Conservation (phyloP, 306 rosid genomes). For the Mucuna pruriens region DNA sequence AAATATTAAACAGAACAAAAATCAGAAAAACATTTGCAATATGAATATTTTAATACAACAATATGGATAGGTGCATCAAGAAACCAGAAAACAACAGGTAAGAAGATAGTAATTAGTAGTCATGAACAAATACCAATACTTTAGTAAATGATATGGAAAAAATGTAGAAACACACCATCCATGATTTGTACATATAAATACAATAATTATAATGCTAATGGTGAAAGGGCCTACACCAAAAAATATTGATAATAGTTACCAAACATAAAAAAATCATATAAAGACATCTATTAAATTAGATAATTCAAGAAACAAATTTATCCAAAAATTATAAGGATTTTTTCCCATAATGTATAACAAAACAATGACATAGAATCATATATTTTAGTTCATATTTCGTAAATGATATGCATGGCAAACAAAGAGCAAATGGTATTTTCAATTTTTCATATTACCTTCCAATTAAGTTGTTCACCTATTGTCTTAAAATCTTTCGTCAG, state of each 20-base stretch:
- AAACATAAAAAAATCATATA: neutral
- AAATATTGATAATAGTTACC: neutral
- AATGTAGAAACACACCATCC: neutral
- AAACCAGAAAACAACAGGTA: constrained; percentile 17
- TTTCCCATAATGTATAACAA: constrained; percentile 2
- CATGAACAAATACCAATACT: neutral
- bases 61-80: neutral
- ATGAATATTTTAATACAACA: neutral
- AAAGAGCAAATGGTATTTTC: neutral
- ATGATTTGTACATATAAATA: neutral
- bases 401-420: neutral
- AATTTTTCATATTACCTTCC: constrained; percentile 77
- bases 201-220: constrained; percentile 13
- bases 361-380: neutral
- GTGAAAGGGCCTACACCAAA: constrained; percentile 1
- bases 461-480: constrained; percentile 49
- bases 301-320: constrained; percentile 2
- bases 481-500: constrained; percentile 51
- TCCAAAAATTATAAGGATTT: neutral
- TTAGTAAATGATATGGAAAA: neutral
- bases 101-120: neutral
- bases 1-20: neutral
- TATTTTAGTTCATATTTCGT: neutral
- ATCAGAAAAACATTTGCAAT: neutral
- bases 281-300: neutral